Percentiles rank a stretch among this genome's conserved stretches.
phyloP scores from a whole-genome alignment of 2,329 filamentous ascomycete genomes.

The Colletotrichum sp. region DNA sequence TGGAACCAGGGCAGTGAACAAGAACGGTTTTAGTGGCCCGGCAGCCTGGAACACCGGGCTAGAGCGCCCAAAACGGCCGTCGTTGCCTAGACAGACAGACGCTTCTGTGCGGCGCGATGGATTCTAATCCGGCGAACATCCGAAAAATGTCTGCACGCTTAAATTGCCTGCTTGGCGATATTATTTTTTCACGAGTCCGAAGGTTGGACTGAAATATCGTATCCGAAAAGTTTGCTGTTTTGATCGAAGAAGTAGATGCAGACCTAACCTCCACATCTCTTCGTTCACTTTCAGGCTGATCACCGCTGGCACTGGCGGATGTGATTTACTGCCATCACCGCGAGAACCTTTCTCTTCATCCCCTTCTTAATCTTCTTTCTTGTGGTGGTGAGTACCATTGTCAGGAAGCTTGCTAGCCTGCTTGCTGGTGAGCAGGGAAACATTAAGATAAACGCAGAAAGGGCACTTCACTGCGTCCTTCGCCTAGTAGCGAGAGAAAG shows the following conservation, averaged over 20 bases:
- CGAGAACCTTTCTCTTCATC: fast-evolving
- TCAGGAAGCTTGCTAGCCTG: too few relatives aligned
- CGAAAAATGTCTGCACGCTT: background rate
- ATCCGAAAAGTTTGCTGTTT: too few relatives aligned
- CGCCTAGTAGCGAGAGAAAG: too few relatives aligned
- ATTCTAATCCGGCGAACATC: background rate
- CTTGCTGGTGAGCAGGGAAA: too few relatives aligned
- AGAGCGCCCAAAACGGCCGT: background rate
- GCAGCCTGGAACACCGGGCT: background rate
- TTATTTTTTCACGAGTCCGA: background rate
- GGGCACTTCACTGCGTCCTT: too few relatives aligned
- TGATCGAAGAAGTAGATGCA: too few relatives aligned
- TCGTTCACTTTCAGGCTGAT: too few relatives aligned
- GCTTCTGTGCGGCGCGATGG: background rate
- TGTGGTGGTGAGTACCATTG: fast-evolving
- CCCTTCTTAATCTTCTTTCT: too few relatives aligned
- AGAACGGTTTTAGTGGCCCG: background rate
- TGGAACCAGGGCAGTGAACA: background rate
- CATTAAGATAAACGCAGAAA: too few relatives aligned
- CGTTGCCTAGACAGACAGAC: background rate
- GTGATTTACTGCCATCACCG: too few relatives aligned
- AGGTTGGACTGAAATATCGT: background rate
- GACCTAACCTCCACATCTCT: too few relatives aligned
- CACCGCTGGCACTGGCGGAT: too few relatives aligned
- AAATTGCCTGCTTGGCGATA: background rate